Percentiles rank a stretch among this genome's conserved stretches.
Conservation (phyloP, 345 rosid species). For the Aquilaria malaccensis region DNA sequence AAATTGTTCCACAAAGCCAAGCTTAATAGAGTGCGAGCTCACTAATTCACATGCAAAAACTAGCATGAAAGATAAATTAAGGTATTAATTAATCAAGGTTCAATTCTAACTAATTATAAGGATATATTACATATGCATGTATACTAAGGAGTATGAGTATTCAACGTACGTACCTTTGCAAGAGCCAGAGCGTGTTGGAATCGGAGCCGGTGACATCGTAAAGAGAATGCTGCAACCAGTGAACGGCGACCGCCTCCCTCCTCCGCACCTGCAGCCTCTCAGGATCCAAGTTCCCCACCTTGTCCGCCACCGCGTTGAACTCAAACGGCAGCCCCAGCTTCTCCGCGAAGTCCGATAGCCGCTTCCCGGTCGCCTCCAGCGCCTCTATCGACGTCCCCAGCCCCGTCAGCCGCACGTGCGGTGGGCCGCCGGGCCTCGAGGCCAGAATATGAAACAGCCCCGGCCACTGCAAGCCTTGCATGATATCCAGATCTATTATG, state of each 20-base stretch:
- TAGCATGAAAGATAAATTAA: no score
- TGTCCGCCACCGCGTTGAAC: conserved; percentile 77
- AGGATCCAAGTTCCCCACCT: conserved; percentile 77
- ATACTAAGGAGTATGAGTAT: background rate
- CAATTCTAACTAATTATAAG: background rate
- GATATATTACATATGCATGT: background rate
- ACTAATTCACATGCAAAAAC: no score
- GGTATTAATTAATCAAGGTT: no score
- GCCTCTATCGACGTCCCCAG: conserved; percentile 87
- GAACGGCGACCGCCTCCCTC: conserved; percentile 95
- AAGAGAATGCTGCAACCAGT: conserved; percentile 96
- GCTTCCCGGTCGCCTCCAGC: conserved; percentile 87
- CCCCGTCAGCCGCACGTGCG: conserved; percentile 89
- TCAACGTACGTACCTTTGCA: conserved; percentile 57
- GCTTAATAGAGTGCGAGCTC: no score
- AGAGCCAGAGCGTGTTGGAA: conserved; percentile 68
- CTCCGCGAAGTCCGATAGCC: conserved; percentile 83
- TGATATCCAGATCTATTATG: conserved; percentile 89
- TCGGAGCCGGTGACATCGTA: conserved; percentile 98
- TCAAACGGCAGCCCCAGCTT: conserved; percentile 88
- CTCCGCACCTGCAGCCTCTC: conserved; percentile 69
- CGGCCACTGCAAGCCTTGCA: conserved; percentile 99
- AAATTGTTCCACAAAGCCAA: no score
- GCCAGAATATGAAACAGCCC: conserved; percentile 92
- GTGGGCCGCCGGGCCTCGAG: conserved; percentile 90